Evolutionary conservation across 805 yeast species (phyloP).

Genomic region (Pichia eremophila): DNA sequence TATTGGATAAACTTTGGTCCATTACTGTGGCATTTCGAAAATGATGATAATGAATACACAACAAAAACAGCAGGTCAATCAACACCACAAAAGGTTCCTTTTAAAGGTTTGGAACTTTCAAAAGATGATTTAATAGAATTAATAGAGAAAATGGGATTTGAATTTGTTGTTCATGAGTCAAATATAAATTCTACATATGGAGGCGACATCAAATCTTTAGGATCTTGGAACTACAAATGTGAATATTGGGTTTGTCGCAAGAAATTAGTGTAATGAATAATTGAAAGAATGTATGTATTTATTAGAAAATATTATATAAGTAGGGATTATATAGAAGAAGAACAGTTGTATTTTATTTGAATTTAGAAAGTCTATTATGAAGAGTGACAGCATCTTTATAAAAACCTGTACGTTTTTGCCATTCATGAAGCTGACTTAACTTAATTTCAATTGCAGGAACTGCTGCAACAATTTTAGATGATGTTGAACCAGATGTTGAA

Average conservation of each 20-base stretch:
- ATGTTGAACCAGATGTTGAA: background rate
- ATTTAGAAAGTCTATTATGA: background rate
- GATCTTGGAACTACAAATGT: slow-evolving; percentile 49
- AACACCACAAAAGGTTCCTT: slow-evolving; percentile 21
- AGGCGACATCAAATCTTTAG: slow-evolving; percentile 39
- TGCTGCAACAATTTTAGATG: background rate
- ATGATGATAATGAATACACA: slow-evolving; percentile 27
- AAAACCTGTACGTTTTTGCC: slow-evolving; percentile 17
- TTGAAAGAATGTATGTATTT: too few species aligned
- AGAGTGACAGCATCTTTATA: slow-evolving; percentile 1
- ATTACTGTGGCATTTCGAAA: slow-evolving; percentile 63
- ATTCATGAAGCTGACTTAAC: slow-evolving; percentile 9
- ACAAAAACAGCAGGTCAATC: slow-evolving; percentile 20
- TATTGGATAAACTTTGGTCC: slow-evolving; percentile 64
- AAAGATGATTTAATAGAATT: slow-evolving; percentile 44
- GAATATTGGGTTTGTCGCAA: slow-evolving; percentile 56
- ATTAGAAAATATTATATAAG: too few species aligned
- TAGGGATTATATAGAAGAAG: too few species aligned
- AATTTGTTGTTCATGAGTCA: slow-evolving; percentile 33
- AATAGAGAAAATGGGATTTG: slow-evolving; percentile 41
- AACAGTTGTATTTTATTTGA: background rate
- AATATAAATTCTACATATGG: slow-evolving; percentile 44
- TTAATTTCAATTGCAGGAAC: slow-evolving; percentile 8
- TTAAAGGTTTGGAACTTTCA: slow-evolving; percentile 51
- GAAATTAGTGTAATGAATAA: background rate